Conservation (phyloP, 768 basidiomycete species). For the Pilatotrama ljubarskyi region DNA sequence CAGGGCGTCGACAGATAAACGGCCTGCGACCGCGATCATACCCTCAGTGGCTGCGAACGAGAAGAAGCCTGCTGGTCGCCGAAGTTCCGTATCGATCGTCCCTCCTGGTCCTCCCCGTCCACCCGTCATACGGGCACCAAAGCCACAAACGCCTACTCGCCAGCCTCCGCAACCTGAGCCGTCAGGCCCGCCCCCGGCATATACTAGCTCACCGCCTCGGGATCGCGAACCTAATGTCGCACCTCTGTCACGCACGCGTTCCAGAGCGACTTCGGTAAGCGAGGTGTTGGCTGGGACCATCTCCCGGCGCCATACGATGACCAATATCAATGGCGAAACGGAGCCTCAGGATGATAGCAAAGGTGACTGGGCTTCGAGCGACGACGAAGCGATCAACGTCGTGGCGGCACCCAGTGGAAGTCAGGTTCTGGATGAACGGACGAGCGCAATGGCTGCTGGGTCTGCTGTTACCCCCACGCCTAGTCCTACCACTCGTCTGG, state of each 20-base stretch:
- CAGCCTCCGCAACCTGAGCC: constrained; percentile 20
- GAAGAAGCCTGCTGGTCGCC: constrained; percentile 22
- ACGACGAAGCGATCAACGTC: constrained; percentile 84
- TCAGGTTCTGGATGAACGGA: constrained; percentile 80
- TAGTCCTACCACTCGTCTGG: constrained; percentile 22
- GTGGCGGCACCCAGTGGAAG: constrained; percentile 84
- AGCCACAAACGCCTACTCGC: constrained; percentile 17
- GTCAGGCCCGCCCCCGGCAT: constrained; percentile 69
- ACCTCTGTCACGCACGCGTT: constrained; percentile 44
- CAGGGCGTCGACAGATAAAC: constrained; percentile 40
- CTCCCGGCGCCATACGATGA: constrained; percentile 36
- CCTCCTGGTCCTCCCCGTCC: constrained; percentile 22
- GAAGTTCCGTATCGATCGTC: constrained; percentile 26
- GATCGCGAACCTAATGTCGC: constrained; percentile 42
- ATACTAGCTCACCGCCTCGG: constrained; percentile 38
- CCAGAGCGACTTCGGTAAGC: constrained; percentile 56
- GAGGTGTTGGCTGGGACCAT: constrained; percentile 57
- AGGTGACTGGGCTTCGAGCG: constrained; percentile 74
- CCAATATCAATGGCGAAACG: constrained; percentile 31
- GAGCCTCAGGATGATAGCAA: constrained; percentile 38
- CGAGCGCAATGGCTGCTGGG: constrained; percentile 54
- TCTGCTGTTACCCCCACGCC: constrained; percentile 27
- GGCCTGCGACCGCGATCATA: constrained; percentile 6
- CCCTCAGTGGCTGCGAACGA: constrained; percentile 9
- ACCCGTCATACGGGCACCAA: constrained; percentile 11